Conservation (phyloP, 768 basidiomycete species). For the Tricholoma furcatifolium region DNA sequence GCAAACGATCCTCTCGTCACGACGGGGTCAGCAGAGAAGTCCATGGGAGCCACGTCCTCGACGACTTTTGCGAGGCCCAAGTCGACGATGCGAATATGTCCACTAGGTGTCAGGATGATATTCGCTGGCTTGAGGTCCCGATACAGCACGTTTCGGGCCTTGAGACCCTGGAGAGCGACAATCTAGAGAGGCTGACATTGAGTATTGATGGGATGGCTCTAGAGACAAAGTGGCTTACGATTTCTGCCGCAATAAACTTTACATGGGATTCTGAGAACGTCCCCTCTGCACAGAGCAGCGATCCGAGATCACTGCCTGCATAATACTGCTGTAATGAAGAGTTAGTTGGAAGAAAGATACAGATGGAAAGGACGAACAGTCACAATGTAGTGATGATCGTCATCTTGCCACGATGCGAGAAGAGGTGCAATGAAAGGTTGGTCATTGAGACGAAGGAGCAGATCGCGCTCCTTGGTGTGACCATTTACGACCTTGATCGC, state of each 20-base stretch:
- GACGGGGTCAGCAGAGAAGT: background rate
- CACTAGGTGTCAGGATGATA: conserved; percentile 1
- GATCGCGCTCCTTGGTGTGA: background rate
- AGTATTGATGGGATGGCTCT: background rate
- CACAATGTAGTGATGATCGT: conserved; percentile 8
- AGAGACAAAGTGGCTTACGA: conserved; percentile 2
- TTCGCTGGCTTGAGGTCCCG: conserved; percentile 15
- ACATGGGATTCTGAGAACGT: background rate
- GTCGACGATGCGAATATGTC: conserved; percentile 9
- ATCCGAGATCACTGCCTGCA: conserved; percentile 4
- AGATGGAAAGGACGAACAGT: conserved; percentile 4
- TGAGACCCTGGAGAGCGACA: conserved; percentile 23
- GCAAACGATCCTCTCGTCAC: conserved; percentile 2
- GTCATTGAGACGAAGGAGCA: background rate
- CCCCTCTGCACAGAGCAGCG: background rate
- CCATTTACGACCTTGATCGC: conserved; percentile 12
- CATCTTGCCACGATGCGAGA: conserved; percentile 10
- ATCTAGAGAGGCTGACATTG: conserved; percentile 33
- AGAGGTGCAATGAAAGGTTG: conserved; percentile 2
- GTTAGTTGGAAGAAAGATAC: background rate
- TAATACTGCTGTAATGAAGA: conserved; percentile 1
- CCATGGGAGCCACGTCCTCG: background rate
- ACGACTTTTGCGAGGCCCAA: conserved; percentile 10
- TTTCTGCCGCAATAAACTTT: conserved; percentile 3
- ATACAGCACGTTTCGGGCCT: background rate